Base-by-base conservation (phyloP, 208 protist genomes). In the Leishmania mexicana region DNA sequence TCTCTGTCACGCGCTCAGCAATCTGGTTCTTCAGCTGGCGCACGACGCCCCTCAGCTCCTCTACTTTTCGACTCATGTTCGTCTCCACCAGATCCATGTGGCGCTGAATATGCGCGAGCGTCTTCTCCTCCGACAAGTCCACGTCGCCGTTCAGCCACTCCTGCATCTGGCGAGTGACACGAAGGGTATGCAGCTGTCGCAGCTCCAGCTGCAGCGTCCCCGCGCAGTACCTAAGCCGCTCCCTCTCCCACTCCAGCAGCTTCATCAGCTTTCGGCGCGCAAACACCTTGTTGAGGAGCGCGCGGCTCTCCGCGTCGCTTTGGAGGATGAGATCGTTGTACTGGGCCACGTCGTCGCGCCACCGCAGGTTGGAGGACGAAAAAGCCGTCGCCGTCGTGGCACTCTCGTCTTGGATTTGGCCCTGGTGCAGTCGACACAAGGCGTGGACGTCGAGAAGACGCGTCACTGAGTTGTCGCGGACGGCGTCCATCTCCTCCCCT, bases 131-230 rank as follows among this genome's bases (percentile, higher is more conserved):
- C 57, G 90, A 90, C 58, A 86, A 72, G 6, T 85, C 85, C 7
- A 78, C 85, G 73, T 94, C 96, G n/a, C 94, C 95, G 75, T 92
- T 94, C 72, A 99, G 92, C 79, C 95, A 92, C 68, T 98, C 94
- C 89, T 99, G 98, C 91, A 99, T 98, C 70, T 94, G 86, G 60
- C 98, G 97, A 3, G 97, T 99, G 31, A 99, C 97, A n/a, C 96
- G 87, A 45, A 99, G 89, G 15, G 98, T 97, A 89, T 99, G 98
- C 70, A 98, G 88, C 70, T 97, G 92, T 53, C 94, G 93, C 64
- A 97, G 90, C 81, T 99, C 95, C 87, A 98, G 88, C 80, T 97
- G 85, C 57, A 96, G 80, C 49, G 93, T 94, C 28, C 89, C 90
- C n/a, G 96, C 88, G 54, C 87, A 87, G 79, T 96, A 97, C 68